These are phyloP conservation scores for Penicillium sp. DNA, from an alignment of 2,329 filamentous ascomycete species.

Conservation along the genomic window DNA sequence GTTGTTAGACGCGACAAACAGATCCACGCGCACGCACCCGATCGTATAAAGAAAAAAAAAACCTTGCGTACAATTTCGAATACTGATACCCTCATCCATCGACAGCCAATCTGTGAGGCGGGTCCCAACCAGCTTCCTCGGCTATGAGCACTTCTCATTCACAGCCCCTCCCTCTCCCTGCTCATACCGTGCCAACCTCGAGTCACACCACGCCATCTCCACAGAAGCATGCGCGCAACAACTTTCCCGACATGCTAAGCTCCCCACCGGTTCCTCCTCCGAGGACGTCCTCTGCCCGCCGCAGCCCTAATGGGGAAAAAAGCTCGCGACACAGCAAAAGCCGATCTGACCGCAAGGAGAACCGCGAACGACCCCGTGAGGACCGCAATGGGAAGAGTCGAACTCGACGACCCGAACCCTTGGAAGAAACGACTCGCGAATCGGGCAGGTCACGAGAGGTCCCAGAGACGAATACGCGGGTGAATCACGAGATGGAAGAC, in stretches of 20 bases:
- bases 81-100: conserved; percentile 28
- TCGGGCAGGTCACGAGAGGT: conserved; percentile 35
- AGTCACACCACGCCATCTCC: conserved; percentile 35
- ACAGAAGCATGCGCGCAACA: conserved; percentile 37
- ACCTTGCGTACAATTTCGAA: conserved; percentile 46
- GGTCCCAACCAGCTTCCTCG: conserved; percentile 40
- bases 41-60: neutral
- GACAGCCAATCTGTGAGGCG: conserved; percentile 38
- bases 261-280: conserved; percentile 73
- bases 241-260: conserved; percentile 56
- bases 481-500: conserved; percentile 54
- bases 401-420: conserved; percentile 43
- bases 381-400: conserved; percentile 47
- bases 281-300: conserved; percentile 73
- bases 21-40: conserved; percentile 55
- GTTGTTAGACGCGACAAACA: conserved; percentile 66
- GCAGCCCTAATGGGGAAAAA: conserved; percentile 45
- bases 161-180: conserved; percentile 47
- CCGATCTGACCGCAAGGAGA: conserved; percentile 42
- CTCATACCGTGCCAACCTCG: conserved; percentile 48
- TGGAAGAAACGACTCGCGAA: conserved; percentile 47
- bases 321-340: conserved; percentile 47
- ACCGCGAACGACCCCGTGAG: conserved; percentile 41
- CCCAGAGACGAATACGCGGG: conserved; percentile 36
- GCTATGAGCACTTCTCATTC: conserved; percentile 52